Conservation (phyloP, 139 green algal genomes). For the Mychonastes homosphaera region DNA sequence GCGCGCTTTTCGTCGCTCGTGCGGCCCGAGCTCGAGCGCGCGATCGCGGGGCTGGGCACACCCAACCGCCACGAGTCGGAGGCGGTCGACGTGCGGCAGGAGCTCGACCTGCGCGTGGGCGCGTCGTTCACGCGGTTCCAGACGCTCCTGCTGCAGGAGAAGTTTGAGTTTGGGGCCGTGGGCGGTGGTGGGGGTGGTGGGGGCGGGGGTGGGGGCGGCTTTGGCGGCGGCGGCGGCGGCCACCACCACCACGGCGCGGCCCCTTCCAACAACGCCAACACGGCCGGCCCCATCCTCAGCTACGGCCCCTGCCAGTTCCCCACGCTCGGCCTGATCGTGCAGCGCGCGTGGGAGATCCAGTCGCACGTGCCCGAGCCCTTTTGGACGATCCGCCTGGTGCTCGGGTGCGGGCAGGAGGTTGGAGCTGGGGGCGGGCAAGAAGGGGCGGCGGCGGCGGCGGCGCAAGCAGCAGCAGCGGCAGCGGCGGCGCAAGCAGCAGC, state of each 20-base stretch:
- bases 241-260: too few species aligned
- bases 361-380: conserved; percentile 85
- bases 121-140: conserved; percentile 94
- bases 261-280: too few species aligned
- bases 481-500: not conserved
- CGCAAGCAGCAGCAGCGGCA: conserved; percentile 6
- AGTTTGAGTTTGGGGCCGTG: conserved; percentile 56
- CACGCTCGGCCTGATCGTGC: conserved; percentile 93
- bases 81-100: conserved; percentile 81
- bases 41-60: conserved; percentile 22
- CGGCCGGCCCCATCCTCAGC: conserved; percentile 61
- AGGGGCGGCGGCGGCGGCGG: not conserved
- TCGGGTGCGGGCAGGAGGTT: too few species aligned
- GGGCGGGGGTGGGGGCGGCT: conserved; percentile 27
- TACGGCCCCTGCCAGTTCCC: conserved; percentile 97
- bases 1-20: conserved; percentile 82
- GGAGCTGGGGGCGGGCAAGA: not conserved
- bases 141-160: conserved; percentile 79
- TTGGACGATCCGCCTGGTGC: conserved; percentile 78
- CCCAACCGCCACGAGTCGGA: conserved; percentile 68
- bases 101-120: conserved; percentile 94
- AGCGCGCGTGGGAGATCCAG: conserved; percentile 90
- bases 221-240: too few species aligned
- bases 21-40: conserved; percentile 25
- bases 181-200: conserved; percentile 11